Conservation (phyloP, 495 filamentous ascomycete species). For the Aspergillus taichungensis region DNA sequence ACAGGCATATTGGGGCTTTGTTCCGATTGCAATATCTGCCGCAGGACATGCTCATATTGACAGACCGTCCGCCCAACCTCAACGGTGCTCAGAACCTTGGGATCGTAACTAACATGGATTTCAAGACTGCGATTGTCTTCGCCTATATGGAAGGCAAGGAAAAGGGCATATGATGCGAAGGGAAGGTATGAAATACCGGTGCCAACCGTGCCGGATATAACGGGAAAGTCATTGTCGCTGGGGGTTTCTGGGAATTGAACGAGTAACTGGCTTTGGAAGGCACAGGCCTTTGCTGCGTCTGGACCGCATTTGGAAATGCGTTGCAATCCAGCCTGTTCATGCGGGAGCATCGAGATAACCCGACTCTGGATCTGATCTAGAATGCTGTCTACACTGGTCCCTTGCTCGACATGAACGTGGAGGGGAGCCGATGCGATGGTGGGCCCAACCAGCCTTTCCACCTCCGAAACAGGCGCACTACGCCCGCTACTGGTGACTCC, state of each 20-base stretch:
- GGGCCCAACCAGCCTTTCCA: slow-evolving; percentile 23
- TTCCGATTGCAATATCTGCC: no score
- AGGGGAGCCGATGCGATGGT: slow-evolving; percentile 40
- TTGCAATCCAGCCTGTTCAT: slow-evolving; percentile 35
- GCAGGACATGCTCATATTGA: no score
- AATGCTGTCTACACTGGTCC: slow-evolving; percentile 22
- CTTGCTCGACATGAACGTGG: slow-evolving; percentile 25
- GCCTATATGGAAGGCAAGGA: no score
- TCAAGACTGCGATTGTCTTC: no score
- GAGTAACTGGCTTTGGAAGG: slow-evolving; percentile 42
- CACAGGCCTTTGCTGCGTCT: slow-evolving; percentile 43
- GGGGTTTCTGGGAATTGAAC: slow-evolving; percentile 23
- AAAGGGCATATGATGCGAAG: no score
- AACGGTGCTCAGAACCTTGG: no score
- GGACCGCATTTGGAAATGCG: slow-evolving; percentile 42
- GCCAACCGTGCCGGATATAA: no score
- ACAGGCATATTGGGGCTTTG: no score
- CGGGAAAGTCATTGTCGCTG: not conserved
- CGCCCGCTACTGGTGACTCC: slow-evolving; percentile 25
- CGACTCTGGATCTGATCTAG: slow-evolving; percentile 22
- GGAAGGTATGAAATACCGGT: no score
- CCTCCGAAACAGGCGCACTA: slow-evolving; percentile 21
- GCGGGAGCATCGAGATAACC: slow-evolving; percentile 22
- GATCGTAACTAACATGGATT: no score
- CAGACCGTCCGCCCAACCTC: no score